Percentiles rank a stretch among this genome's conserved stretches.
Evolutionary conservation across 768 basidiomycete genomes (phyloP).

Genomic region (Tricholoma saponaceum): DNA sequence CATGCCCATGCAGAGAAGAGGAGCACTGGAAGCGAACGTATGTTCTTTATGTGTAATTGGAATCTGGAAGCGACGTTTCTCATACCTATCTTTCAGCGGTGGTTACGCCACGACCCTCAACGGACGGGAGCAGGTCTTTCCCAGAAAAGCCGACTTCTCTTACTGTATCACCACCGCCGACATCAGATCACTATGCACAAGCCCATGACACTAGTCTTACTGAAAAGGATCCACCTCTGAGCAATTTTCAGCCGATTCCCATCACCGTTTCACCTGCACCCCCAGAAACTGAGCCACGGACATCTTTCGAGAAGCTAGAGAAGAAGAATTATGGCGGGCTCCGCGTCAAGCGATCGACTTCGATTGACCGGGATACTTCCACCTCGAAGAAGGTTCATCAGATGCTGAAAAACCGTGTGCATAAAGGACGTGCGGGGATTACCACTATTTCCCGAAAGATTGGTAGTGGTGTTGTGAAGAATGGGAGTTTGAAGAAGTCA

Average conservation of each 20-base stretch:
- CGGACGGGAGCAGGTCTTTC: conserved; percentile 11
- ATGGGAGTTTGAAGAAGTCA: conserved; percentile 52
- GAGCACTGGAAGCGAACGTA: conserved; percentile 19
- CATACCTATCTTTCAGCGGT: background rate
- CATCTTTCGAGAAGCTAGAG: conserved; percentile 7
- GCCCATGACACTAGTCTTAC: background rate
- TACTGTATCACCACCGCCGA: background rate
- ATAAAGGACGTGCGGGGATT: conserved; percentile 69
- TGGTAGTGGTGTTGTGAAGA: conserved; percentile 61
- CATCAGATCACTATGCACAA: conserved; percentile 1
- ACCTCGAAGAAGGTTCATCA: conserved; percentile 73
- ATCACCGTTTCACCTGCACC: conserved; percentile 66
- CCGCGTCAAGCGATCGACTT: conserved; percentile 31
- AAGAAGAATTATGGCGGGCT: conserved; percentile 9
- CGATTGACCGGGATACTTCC: conserved; percentile 41
- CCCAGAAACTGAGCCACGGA: conserved; percentile 30
- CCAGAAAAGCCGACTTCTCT: conserved; percentile 10
- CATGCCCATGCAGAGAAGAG: conserved; percentile 54
- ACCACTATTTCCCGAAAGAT: conserved; percentile 76
- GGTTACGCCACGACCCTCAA: conserved; percentile 13
- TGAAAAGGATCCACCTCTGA: conserved; percentile 5
- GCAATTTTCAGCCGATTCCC: conserved; percentile 28
- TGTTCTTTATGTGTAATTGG: background rate
- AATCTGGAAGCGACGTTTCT: background rate
- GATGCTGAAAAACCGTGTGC: conserved; percentile 69